These are phyloP conservation scores for Cyberlindnera bimundalis DNA, from an alignment of 805 yeast genomes.

Conservation along the genomic window DNA sequence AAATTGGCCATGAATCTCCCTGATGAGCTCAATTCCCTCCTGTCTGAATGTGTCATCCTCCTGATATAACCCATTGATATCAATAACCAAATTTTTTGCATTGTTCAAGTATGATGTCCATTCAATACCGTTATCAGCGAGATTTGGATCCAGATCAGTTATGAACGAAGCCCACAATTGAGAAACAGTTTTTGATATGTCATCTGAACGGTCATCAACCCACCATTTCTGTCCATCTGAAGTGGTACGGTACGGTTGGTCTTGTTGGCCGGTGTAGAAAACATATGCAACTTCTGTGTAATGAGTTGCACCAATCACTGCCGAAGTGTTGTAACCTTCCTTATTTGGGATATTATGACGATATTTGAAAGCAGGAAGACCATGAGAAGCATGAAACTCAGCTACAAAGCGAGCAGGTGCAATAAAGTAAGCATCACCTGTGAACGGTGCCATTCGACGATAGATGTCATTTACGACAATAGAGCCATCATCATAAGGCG, in stretches of 20 bases:
- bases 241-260: slow-evolving; percentile 6
- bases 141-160: slow-evolving; percentile 13
- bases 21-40: slow-evolving; percentile 5
- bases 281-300: slow-evolving; percentile 12
- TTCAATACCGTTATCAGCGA: slow-evolving; percentile 6
- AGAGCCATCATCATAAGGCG: slow-evolving; percentile 1
- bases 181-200: slow-evolving; percentile 8
- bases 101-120: slow-evolving; percentile 7
- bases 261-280: slow-evolving; percentile 9
- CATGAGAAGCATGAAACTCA: slow-evolving; percentile 3
- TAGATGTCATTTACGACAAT: slow-evolving; percentile 2
- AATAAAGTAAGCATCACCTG: slow-evolving; percentile 14
- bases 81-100: slow-evolving; percentile 10
- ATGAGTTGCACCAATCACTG: slow-evolving; percentile 8
- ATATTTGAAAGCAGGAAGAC: slow-evolving; percentile 10
- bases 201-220: slow-evolving; percentile 7
- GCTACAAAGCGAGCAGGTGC: slow-evolving; percentile 15
- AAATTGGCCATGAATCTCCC: slow-evolving; percentile 6
- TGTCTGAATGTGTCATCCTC: slow-evolving; percentile 12
- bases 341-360: slow-evolving; percentile 13
- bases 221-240: slow-evolving; percentile 14
- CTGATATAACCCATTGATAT: slow-evolving; percentile 10
- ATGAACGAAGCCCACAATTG: slow-evolving; percentile 14
- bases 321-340: slow-evolving; percentile 6
- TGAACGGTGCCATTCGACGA: slow-evolving; percentile 6